Conservation (phyloP, 352 stramenopile genomes). For the Pythium dissotocum region DNA sequence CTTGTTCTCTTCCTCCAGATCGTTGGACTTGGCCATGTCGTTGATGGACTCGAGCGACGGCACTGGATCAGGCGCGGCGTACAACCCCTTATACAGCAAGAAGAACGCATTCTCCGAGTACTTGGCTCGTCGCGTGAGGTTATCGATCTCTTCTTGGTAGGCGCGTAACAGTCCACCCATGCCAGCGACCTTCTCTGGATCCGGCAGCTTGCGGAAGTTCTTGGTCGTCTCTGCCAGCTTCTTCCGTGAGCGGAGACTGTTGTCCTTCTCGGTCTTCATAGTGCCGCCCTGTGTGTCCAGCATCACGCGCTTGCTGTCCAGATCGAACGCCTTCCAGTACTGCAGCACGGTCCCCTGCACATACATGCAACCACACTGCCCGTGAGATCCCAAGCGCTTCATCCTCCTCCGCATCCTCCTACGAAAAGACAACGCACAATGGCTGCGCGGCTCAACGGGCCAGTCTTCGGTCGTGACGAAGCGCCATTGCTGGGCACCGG, state of each 20-base stretch:
- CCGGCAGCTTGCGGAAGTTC: conserved; percentile 70
- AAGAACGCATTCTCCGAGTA: conserved; percentile 90
- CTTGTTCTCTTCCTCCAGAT: conserved; percentile 91
- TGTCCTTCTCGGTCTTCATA: conserved; percentile 87
- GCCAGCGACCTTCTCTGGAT: conserved; percentile 68
- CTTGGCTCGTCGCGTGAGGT: conserved; percentile 91
- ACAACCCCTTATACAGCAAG: conserved; percentile 85
- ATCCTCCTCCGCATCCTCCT: background rate
- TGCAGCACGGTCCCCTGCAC: conserved; percentile 58
- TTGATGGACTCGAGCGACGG: conserved; percentile 61
- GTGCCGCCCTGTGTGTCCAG: conserved; percentile 73
- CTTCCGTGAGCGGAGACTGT: conserved; percentile 76
- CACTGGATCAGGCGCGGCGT: conserved; percentile 84
- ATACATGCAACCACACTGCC: background rate
- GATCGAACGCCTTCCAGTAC: conserved; percentile 88
- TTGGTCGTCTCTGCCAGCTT: conserved; percentile 87
- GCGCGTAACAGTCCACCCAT: conserved; percentile 73
- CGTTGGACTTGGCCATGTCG: conserved; percentile 60
- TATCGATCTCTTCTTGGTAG: conserved; percentile 93
- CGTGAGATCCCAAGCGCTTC: background rate
- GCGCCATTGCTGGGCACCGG: background rate
- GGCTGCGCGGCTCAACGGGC: conserved; percentile 30
- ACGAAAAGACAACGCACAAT: conserved; percentile 27
- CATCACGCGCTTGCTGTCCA: conserved; percentile 83
- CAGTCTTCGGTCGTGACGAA: conserved; percentile 10